Conservation (phyloP, 2,329 filamentous ascomycete genomes). For the Fusarium miscanthi region DNA sequence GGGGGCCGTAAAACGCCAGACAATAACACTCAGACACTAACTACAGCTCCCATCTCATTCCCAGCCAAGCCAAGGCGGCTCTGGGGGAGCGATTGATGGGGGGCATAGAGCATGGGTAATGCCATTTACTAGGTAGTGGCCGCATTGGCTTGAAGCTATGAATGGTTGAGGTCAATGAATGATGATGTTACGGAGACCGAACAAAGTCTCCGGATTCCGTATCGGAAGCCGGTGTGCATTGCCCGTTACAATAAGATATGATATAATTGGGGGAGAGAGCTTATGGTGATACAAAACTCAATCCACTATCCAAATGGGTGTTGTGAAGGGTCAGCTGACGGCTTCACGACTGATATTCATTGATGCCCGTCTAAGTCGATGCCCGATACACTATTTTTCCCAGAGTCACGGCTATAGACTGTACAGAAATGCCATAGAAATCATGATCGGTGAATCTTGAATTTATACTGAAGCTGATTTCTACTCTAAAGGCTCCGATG, state of each 20-base stretch:
- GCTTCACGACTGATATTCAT: background rate
- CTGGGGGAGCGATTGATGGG: constrained; percentile 22
- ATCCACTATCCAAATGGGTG: background rate
- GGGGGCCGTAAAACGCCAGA: constrained; percentile 8
- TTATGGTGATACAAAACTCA: background rate
- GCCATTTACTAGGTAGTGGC: constrained; percentile 6
- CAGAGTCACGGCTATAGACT: background rate
- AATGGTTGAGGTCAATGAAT: constrained; percentile 17
- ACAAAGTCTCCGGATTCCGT: constrained; percentile 28
- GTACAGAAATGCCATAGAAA: background rate
- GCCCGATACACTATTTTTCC: background rate
- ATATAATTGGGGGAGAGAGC: background rate
- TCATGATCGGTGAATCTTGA: background rate
- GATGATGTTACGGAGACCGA: constrained; percentile 31
- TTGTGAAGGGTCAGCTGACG: background rate
- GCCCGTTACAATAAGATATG: background rate
- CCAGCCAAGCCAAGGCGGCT: constrained; percentile 19
- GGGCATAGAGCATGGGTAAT: constrained; percentile 7
- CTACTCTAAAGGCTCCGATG: background rate
- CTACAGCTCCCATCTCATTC: constrained; percentile 21
- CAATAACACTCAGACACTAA: constrained; percentile 10
- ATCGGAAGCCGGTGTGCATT: constrained; percentile 32
- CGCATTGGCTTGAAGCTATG: constrained; percentile 3
- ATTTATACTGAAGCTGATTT: background rate
- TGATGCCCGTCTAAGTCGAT: background rate